phyloP scores from a whole-genome alignment of 2,329 filamentous ascomycete species.

The Didymella segeticola region DNA sequence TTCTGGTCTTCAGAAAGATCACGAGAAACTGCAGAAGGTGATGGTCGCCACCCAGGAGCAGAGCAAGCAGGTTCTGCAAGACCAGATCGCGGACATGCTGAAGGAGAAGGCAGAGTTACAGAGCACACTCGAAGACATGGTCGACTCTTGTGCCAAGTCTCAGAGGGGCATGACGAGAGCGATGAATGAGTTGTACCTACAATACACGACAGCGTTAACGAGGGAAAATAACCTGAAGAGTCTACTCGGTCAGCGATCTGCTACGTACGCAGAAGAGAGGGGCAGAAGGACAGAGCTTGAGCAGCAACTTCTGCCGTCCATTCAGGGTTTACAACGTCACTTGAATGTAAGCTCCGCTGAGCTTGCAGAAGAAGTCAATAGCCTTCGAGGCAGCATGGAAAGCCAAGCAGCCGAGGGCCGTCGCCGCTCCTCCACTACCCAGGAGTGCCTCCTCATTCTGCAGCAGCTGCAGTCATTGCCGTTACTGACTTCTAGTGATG shows the following conservation, averaged over 20 bases:
- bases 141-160: conserved; percentile 19
- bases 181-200: conserved; percentile 25
- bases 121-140: conserved; percentile 16
- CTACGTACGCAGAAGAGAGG: conserved; percentile 29
- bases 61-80: conserved; percentile 19
- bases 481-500: conserved; percentile 28
- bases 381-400: conserved; percentile 8
- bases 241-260: conserved; percentile 18
- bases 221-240: conserved; percentile 21
- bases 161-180: conserved; percentile 21
- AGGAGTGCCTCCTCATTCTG: conserved; percentile 29
- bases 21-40: conserved; percentile 28
- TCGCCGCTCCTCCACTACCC: conserved; percentile 4
- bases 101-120: conserved; percentile 29
- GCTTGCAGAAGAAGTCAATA: conserved; percentile 12
- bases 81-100: conserved; percentile 28
- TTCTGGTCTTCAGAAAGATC: conserved; percentile 38
- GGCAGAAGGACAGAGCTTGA: conserved; percentile 29
- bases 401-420: not conserved
- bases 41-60: conserved; percentile 17
- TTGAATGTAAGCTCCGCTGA: conserved; percentile 21
- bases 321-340: conserved; percentile 25
- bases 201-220: conserved; percentile 19
- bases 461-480: conserved; percentile 24
- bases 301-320: conserved; percentile 22